Percentiles rank a stretch among this genome's conserved stretches.
These are phyloP conservation scores for Mycena rosella DNA, from an alignment of 768 basidiomycete genomes.

Conservation along the genomic window DNA sequence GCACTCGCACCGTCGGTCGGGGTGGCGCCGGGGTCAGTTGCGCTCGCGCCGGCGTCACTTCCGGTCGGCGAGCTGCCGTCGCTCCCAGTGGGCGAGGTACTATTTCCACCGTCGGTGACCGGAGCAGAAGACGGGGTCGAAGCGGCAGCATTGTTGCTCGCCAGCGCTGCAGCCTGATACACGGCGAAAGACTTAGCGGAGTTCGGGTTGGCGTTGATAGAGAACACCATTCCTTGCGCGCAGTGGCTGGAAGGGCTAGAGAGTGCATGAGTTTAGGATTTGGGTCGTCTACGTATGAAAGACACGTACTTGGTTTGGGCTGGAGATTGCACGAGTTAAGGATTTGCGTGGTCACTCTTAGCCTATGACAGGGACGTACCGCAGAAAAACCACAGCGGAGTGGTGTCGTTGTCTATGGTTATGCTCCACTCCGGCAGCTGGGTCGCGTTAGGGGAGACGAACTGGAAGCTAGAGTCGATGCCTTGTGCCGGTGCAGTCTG, in stretches of 20 bases:
- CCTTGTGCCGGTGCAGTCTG: constrained; percentile 52
- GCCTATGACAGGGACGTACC: too few species aligned
- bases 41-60: too few species aligned
- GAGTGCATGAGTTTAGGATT: too few species aligned
- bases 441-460: constrained; percentile 48
- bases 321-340: too few species aligned
- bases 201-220: constrained; percentile 60
- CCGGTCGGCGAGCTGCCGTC: constrained; percentile 1
- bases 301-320: constrained; percentile 50
- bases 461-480: constrained; percentile 66
- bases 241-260: constrained; percentile 56
- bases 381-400: constrained; percentile 70
- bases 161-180: constrained; percentile 54
- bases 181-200: constrained; percentile 57
- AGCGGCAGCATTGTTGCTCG: constrained; percentile 22
- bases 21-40: constrained; percentile 2
- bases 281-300: too few species aligned
- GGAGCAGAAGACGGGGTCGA: constrained; percentile 21
- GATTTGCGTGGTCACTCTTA: too few species aligned
- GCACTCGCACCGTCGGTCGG: constrained; percentile 20
- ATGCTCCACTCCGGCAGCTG: constrained; percentile 59
- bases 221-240: constrained; percentile 70
- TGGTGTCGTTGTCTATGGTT: constrained; percentile 58
- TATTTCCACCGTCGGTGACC: too few species aligned
- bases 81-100: too few species aligned